Evolutionary conservation across 2,329 filamentous ascomycete species (phyloP).

Genomic region (Rhynchosporium graminicola): DNA sequence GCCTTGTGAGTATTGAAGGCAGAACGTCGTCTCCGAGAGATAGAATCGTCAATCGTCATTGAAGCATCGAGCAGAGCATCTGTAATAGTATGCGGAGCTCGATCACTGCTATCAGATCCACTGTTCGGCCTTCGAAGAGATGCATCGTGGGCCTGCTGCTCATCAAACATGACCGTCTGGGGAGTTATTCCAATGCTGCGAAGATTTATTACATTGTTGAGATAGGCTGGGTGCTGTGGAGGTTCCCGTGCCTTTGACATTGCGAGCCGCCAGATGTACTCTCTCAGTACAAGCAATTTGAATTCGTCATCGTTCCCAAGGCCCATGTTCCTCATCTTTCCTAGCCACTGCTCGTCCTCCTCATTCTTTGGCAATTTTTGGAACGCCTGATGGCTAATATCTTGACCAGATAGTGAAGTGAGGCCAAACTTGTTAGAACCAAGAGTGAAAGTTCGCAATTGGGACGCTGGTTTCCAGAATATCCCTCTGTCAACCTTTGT

Average conservation of each 20-base stretch:
- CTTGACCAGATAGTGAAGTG: conserved; percentile 56
- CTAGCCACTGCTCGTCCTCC: conserved; percentile 93
- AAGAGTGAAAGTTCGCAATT: conserved; percentile 69
- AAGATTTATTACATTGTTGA: conserved; percentile 73
- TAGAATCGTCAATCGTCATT: conserved; percentile 75
- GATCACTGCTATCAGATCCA: conserved; percentile 41
- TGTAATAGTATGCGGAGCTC: conserved; percentile 69
- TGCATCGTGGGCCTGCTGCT: conserved; percentile 58
- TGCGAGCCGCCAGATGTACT: conserved; percentile 88
- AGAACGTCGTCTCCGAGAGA: conserved; percentile 54
- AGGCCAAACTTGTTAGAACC: conserved; percentile 53
- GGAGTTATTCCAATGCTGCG: conserved; percentile 76
- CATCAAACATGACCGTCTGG: conserved; percentile 92
- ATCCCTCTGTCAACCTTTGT: conserved; percentile 74
- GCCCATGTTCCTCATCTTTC: conserved; percentile 79
- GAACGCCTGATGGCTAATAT: conserved; percentile 58
- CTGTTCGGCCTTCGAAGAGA: conserved; percentile 40
- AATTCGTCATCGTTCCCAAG: conserved; percentile 82
- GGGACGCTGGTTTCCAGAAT: conserved; percentile 82
- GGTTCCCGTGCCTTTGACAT: conserved; percentile 56
- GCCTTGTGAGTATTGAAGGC: conserved; percentile 54
- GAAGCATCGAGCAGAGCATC: conserved; percentile 92
- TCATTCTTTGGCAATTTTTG: conserved; percentile 73
- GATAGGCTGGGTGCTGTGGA: conserved; percentile 41
- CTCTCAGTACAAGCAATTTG: conserved; percentile 81